Evolutionary conservation across 306 rosid genomes (phyloP).

Genomic region (Prunus persica): Prunus_persica_NCBIv2 NC_034014.1:29533501-29534000

Average conservation of each 20-base stretch:
- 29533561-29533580: neutral
- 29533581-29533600: neutral
- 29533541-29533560: neutral
- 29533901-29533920: conserved; percentile 97
- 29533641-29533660: conserved; percentile 98
- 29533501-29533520: neutral
- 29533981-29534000: conserved; percentile 59
- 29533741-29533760: conserved; percentile 74
- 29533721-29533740: conserved; percentile 93
- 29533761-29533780: conserved; percentile 98
- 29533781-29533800: conserved; percentile 93
- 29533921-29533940: conserved; percentile 83
- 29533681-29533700: conserved; percentile 98
- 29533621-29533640: conserved; percentile 94
- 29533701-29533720: conserved; percentile 99
- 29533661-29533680: conserved; percentile 93
- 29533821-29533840: conserved; percentile 99
- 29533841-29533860: conserved; percentile 91
- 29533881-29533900: conserved; percentile 96
- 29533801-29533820: conserved; percentile 93
- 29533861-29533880: conserved; percentile 94
- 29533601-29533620: conserved; percentile 83
- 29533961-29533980: conserved; percentile 78
- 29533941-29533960: conserved; percentile 91
- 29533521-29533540: neutral